Evolutionary conservation across 208 protist species (phyloP).

Genomic region (Leishmania turanica): DNA sequence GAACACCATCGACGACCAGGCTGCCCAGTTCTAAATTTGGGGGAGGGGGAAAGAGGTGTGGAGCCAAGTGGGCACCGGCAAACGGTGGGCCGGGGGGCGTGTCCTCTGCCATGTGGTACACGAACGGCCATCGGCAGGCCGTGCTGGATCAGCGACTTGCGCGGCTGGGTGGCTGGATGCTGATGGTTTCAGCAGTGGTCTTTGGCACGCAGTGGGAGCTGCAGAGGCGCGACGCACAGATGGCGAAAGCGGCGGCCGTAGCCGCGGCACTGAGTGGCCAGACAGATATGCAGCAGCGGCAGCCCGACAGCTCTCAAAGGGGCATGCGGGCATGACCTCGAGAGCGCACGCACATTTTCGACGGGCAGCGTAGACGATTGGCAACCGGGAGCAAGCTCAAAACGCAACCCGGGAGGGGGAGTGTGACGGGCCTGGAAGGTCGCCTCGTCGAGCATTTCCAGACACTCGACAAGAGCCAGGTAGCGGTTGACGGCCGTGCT

Average conservation of each 20-base stretch:
- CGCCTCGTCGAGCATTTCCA: neutral
- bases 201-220: neutral
- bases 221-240: neutral
- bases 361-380: neutral
- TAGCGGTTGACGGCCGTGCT: neutral
- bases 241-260: neutral
- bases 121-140: neutral
- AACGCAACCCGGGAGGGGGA: neutral
- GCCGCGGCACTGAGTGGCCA: neutral
- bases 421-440: neutral
- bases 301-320: neutral
- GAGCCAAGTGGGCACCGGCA: neutral
- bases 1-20: neutral
- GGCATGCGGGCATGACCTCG: neutral
- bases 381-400: neutral
- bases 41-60: neutral
- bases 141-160: neutral
- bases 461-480: neutral
- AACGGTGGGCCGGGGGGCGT: neutral
- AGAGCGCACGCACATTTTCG: neutral
- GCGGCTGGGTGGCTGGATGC: neutral
- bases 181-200: neutral
- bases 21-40: neutral
- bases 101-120: neutral
- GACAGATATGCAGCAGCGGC: neutral